Percentiles rank a stretch among this genome's conserved stretches.
Evolutionary conservation across 2,329 filamentous ascomycete species (phyloP).

Genomic region (Diaporthe helianthi): DNA sequence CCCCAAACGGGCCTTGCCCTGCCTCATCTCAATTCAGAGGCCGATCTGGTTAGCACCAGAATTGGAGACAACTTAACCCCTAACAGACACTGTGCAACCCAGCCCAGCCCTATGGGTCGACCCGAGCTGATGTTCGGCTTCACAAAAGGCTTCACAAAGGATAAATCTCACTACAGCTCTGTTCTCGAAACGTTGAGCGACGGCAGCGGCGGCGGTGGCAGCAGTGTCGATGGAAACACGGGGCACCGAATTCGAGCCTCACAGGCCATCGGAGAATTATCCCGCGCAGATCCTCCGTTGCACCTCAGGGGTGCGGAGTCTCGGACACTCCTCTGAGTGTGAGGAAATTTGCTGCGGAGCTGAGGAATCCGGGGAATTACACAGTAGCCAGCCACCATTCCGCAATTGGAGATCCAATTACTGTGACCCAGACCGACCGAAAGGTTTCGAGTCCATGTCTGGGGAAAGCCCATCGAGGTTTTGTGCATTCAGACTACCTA

Average conservation of each 20-base stretch:
- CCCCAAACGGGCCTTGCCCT: constrained; percentile 30
- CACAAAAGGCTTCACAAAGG: background rate
- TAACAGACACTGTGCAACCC: constrained; percentile 32
- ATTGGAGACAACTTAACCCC: background rate
- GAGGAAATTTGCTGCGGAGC: constrained; percentile 16
- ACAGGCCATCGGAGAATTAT: constrained; percentile 19
- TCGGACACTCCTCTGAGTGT: constrained; percentile 1
- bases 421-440: background rate
- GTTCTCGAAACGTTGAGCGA: background rate
- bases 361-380: constrained; percentile 29
- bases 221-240: background rate
- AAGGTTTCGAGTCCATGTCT: background rate
- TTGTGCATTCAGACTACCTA: background rate
- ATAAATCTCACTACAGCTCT: background rate
- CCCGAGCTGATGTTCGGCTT: background rate
- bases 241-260: background rate
- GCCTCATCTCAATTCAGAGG: constrained; percentile 12
- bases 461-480: background rate
- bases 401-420: constrained; percentile 2
- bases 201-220: background rate
- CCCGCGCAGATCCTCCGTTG: constrained; percentile 16
- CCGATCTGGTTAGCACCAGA: constrained; percentile 16
- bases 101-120: constrained; percentile 1
- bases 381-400: constrained; percentile 5
- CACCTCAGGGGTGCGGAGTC: constrained; percentile 13